A percentile compares a stretch with the other conserved stretches of the same genome.
Evolutionary conservation across 1,139 yeast species (phyloP).

Genomic region (Geotrichum armillariae): DNA sequence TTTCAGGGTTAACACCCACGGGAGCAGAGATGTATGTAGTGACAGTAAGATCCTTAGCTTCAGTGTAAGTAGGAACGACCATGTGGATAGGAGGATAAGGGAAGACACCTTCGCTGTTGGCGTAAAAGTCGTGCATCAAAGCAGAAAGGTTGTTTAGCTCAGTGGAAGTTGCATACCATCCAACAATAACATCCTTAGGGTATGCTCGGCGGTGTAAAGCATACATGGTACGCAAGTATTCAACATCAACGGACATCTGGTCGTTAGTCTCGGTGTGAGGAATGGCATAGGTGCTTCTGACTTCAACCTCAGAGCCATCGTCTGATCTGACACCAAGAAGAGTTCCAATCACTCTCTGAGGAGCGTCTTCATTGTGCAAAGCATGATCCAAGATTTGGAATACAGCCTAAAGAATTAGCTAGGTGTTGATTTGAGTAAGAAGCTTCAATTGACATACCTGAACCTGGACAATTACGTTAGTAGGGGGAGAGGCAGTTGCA

Average conservation of each 20-base stretch:
- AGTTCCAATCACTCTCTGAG: constrained; percentile 76
- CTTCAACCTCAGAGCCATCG: constrained; percentile 77
- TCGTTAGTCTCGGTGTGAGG: constrained; percentile 83
- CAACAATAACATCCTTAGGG: constrained; percentile 77
- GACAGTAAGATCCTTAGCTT: constrained; percentile 47
- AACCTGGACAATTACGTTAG: constrained; percentile 33
- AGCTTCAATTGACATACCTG: constrained; percentile 17
- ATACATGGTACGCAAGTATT: constrained; percentile 69
- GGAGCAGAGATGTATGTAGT: constrained; percentile 76
- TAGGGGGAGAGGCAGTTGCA: constrained; percentile 32
- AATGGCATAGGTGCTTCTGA: constrained; percentile 77
- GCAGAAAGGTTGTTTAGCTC: constrained; percentile 74
- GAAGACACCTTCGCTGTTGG: constrained; percentile 60
- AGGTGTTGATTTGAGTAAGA: neutral
- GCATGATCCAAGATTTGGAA: constrained; percentile 68
- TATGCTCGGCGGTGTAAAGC: constrained; percentile 69
- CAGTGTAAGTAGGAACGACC: constrained; percentile 48
- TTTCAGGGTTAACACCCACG: constrained; percentile 55
- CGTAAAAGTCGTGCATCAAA: constrained; percentile 81
- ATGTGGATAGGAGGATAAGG: constrained; percentile 82
- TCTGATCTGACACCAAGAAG: constrained; percentile 80
- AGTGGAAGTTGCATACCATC: constrained; percentile 80
- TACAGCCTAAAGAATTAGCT: constrained; percentile 56
- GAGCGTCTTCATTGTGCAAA: constrained; percentile 46
- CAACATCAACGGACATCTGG: constrained; percentile 71